Percentiles rank a stretch among this genome's conserved stretches.
These are phyloP conservation scores for Phytophthora pluvialis DNA, from an alignment of 352 stramenopile species.

Conservation along the genomic window DNA sequence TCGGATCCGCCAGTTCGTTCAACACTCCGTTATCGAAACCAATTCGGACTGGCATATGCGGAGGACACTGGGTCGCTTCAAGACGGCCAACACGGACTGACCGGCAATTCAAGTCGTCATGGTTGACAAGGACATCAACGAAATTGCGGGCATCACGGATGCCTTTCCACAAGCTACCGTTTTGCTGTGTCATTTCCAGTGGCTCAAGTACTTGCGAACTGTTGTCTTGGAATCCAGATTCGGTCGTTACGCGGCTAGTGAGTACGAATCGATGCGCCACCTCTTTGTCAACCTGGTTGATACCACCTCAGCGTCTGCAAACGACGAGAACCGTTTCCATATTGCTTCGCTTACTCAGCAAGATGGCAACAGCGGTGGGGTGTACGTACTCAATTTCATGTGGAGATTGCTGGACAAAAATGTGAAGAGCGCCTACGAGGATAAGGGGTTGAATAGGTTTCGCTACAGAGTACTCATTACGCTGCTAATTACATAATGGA, in stretches of 20 bases:
- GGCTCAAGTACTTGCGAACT: background rate
- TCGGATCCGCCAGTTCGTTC: background rate
- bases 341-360: no score
- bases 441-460: no score
- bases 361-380: no score
- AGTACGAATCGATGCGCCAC: background rate
- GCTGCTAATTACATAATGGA: no score
- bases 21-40: conserved; percentile 3
- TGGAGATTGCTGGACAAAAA: background rate
- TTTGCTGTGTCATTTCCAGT: background rate
- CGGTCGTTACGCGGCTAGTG: background rate
- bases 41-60: conserved; percentile 3
- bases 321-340: background rate
- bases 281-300: background rate
- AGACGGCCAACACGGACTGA: background rate
- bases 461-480: no score
- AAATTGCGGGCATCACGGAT: background rate
- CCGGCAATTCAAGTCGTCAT: background rate
- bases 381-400: background rate
- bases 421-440: no score
- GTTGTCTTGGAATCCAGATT: background rate
- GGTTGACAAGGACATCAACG: conserved; percentile 9
- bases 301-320: background rate
- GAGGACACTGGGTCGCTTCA: background rate
- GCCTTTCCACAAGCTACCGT: background rate